phyloP scores from a whole-genome alignment of 306 rosid genomes.

The Cicer pinnatifidum region DNA sequence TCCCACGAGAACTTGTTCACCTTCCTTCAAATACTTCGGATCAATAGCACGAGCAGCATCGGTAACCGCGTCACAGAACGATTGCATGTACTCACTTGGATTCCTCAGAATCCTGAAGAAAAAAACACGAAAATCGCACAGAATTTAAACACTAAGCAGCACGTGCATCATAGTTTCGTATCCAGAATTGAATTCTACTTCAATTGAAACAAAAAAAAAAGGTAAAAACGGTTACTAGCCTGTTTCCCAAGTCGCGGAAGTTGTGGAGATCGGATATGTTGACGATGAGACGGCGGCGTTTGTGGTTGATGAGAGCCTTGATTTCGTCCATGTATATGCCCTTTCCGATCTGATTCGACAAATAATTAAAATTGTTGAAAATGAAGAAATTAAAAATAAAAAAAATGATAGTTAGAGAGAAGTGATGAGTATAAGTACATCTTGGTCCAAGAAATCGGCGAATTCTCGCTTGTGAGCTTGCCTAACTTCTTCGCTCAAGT shows the following conservation, averaged over 20 bases:
- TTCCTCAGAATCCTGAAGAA: conserved; percentile 69
- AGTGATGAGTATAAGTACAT: conserved; percentile 47
- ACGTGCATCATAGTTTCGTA: not conserved
- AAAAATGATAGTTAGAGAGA: not conserved
- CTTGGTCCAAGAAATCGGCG: conserved; percentile 80
- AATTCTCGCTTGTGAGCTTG: conserved; percentile 95
- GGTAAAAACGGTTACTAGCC: conserved; percentile 42
- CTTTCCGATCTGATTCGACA: conserved; percentile 52
- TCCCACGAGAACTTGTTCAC: conserved; percentile 87
- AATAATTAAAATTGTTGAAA: not conserved
- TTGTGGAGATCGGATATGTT: conserved; percentile 95
- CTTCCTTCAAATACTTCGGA: conserved; percentile 78
- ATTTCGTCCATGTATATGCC: conserved; percentile 82
- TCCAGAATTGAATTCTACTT: not conserved
- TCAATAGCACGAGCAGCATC: conserved; percentile 78
- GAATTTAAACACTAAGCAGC: not conserved
- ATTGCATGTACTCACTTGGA: conserved; percentile 86
- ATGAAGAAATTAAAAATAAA: not conserved
- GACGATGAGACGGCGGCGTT: conserved; percentile 82
- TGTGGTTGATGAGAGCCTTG: conserved; percentile 81
- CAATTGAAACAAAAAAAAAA: not conserved
- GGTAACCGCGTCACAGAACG: conserved; percentile 90
- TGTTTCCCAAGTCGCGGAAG: conserved; percentile 78
- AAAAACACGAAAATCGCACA: no score
- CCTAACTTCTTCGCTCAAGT: conserved; percentile 82